Evolutionary conservation across 768 basidiomycete species (phyloP).

Genomic region (Termitomyces heimii): DNA sequence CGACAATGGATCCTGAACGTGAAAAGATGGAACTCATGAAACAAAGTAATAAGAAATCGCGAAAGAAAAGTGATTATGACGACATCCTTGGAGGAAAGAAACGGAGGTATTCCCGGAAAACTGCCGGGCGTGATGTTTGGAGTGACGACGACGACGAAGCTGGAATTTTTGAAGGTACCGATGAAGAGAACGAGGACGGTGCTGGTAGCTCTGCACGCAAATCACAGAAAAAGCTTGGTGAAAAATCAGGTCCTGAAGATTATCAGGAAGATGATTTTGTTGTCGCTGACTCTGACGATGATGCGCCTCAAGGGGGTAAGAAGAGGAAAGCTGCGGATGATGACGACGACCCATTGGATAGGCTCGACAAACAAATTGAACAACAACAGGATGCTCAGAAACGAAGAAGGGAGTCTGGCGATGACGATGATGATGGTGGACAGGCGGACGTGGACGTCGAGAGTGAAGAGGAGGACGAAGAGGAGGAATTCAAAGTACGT

Average conservation of each 20-base stretch:
- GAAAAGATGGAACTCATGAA: slow-evolving; percentile 65
- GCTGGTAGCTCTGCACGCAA: slow-evolving; percentile 29
- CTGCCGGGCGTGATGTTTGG: slow-evolving; percentile 37
- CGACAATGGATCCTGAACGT: slow-evolving; percentile 68
- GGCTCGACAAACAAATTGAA: slow-evolving; percentile 64
- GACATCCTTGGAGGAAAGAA: slow-evolving; percentile 44
- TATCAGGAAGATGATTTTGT: slow-evolving; percentile 86
- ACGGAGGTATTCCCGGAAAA: slow-evolving; percentile 37
- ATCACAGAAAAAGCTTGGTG: slow-evolving; percentile 42
- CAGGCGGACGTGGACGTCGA: slow-evolving; percentile 24
- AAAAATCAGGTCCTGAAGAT: slow-evolving; percentile 53
- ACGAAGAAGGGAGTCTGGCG: slow-evolving; percentile 27
- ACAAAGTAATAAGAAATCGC: slow-evolving; percentile 58
- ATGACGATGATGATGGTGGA: slow-evolving; percentile 24
- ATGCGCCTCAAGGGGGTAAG: slow-evolving; percentile 37
- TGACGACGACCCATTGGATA: slow-evolving; percentile 54
- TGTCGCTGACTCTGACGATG: slow-evolving; percentile 74
- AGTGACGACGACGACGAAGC: slow-evolving; percentile 70
- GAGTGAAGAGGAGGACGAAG: slow-evolving; percentile 41
- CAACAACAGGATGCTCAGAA: slow-evolving; percentile 52
- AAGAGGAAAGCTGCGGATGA: slow-evolving; percentile 30
- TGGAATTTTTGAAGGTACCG: slow-evolving; percentile 44
- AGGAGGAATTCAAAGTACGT: slow-evolving; percentile 65
- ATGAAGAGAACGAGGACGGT: slow-evolving; percentile 52
- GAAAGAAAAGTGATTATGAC: slow-evolving; percentile 47